Percentiles rank a stretch among this genome's conserved stretches.
These are phyloP conservation scores for Amaranthus hypochondriacus DNA, from an alignment of 148 eudicot species.

Conservation along the genomic window DNA sequence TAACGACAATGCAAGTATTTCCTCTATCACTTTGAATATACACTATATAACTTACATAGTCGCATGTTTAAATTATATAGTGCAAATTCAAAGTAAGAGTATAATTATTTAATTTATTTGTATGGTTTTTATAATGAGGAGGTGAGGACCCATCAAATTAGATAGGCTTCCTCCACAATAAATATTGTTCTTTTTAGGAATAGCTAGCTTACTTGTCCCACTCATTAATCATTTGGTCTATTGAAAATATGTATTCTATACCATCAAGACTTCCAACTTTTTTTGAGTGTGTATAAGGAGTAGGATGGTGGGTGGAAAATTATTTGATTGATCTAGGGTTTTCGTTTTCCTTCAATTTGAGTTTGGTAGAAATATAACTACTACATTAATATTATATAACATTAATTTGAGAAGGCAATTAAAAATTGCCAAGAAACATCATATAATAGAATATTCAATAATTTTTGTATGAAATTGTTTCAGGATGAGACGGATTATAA, in stretches of 20 bases:
- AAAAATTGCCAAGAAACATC: background rate
- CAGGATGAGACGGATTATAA: too few species aligned
- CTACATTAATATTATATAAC: background rate
- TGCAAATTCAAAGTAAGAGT: too few species aligned
- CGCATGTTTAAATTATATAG: too few species aligned
- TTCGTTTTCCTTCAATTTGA: background rate
- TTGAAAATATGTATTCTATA: background rate
- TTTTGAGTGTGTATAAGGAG: background rate
- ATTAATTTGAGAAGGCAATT: background rate
- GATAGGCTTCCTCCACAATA: background rate
- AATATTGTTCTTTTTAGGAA: background rate
- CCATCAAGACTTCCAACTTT: background rate
- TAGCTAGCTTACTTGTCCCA: background rate
- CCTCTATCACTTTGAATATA: too few species aligned
- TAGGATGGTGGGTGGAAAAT: background rate
- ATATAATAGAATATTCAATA: background rate
- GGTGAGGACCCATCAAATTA: background rate
- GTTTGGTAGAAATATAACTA: background rate
- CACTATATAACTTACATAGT: too few species aligned
- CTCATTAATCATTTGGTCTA: conserved; percentile 17
- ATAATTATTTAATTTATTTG: too few species aligned
- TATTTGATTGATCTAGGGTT: background rate
- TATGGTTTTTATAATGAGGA: too few species aligned
- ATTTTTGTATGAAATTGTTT: too few species aligned
- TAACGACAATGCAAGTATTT: too few species aligned